These are phyloP conservation scores for Globisporangium apiculatum DNA, from an alignment of 352 stramenopile species.

Conservation along the genomic window DNA sequence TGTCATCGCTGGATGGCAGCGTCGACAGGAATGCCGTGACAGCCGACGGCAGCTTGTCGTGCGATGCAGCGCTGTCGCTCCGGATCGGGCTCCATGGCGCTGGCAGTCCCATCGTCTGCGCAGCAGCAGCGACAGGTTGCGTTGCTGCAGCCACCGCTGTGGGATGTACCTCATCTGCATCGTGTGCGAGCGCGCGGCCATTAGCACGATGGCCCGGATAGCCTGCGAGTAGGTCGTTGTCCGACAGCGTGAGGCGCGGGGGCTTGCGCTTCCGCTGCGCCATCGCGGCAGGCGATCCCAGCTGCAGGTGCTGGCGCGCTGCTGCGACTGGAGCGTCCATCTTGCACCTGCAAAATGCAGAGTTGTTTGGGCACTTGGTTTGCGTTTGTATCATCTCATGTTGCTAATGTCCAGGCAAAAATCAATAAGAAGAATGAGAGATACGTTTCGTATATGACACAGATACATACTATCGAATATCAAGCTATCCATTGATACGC, in stretches of 20 bases:
- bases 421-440: no score
- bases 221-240: not conserved
- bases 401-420: no score
- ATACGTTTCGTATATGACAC: no score
- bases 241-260: constrained; percentile 9
- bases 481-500: no score
- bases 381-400: no score
- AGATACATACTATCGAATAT: no score
- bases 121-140: not conserved
- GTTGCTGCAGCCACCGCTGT: not conserved
- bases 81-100: constrained; percentile 4
- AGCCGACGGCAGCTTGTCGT: not conserved
- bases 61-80: not conserved
- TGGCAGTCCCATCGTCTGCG: not conserved
- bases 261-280: constrained; percentile 7
- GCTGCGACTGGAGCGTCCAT: no score
- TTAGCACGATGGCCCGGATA: no score
- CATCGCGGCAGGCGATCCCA: not conserved
- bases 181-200: not conserved
- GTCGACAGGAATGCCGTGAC: constrained; percentile 6
- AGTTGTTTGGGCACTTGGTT: no score
- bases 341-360: no score
- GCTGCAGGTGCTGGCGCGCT: no score
- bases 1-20: not conserved
- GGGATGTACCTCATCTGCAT: not conserved